These are phyloP conservation scores for Phytophthora sp. DNA, from an alignment of 352 stramenopile species.

Conservation along the genomic window DNA sequence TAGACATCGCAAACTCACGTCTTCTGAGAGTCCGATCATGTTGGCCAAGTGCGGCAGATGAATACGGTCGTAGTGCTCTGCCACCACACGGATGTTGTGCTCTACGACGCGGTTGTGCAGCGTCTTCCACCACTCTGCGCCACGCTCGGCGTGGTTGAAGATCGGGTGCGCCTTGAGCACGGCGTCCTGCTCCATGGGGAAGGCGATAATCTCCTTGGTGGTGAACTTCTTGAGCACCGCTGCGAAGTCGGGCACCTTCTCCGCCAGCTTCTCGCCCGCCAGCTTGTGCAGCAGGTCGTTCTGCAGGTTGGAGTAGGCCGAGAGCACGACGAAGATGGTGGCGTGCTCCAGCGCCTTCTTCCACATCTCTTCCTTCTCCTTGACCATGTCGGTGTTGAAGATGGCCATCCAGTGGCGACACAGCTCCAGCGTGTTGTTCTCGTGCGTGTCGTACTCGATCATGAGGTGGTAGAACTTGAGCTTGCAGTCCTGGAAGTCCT, in stretches of 20 bases:
- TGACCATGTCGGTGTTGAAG: constrained; percentile 79
- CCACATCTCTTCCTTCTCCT: constrained; percentile 73
- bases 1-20: constrained; percentile 52
- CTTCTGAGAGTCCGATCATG: constrained; percentile 93
- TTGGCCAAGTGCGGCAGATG: constrained; percentile 91
- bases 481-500: constrained; percentile 96
- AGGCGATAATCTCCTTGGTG: constrained; percentile 97
- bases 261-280: constrained; percentile 60
- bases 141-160: constrained; percentile 79
- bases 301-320: constrained; percentile 79
- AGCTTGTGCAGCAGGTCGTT: constrained; percentile 78
- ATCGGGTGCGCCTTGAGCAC: constrained; percentile 85
- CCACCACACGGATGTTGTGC: constrained; percentile 97
- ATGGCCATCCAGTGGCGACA: constrained; percentile 88
- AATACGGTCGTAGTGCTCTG: constrained; percentile 97
- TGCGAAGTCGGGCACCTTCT: constrained; percentile 70
- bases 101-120: constrained; percentile 95
- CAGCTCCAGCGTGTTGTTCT: constrained; percentile 96
- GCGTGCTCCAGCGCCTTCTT: constrained; percentile 77
- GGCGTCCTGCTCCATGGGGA: constrained; percentile 91
- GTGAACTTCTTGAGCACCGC: constrained; percentile 90
- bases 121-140: constrained; percentile 84
- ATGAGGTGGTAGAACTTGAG: constrained; percentile 97
- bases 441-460: constrained; percentile 96
- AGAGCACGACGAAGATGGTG: constrained; percentile 79